Base-by-base conservation (phyloP, 441 rosid species). In the Cnidoscolus chayamansa region DNA sequence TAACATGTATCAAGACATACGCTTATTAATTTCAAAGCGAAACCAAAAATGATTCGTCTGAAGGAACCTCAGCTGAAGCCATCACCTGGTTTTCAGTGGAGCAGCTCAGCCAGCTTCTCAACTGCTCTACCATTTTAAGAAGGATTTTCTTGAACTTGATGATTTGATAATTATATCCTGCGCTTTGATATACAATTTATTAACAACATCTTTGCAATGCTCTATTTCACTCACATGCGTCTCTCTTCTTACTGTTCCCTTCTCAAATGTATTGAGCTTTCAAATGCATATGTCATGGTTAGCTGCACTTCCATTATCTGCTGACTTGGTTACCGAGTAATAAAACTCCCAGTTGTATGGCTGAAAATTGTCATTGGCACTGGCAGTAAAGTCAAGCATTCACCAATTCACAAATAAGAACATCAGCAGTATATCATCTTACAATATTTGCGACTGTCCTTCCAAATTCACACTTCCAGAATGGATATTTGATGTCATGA, bases 401-500 rank as follows among this genome's bases (percentile, higher is more conserved):
- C 4, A n/a, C 59, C 0, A 13, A 0, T 49, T 56, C 53, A n/a
- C 30, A 20, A 10, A 31, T 37, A 17, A 45, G 10, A 65, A 65
- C 25, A 62, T 7, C 12, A 4, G 16, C 20, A 49, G 3, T n/a
- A 19, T 17, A 30, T 47, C 32, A 16, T 13, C 48, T 43, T 2
- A 54, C 1, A 32, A 45, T 6, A 35, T 37, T 1, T 31, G 11
- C 17, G 12, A 57, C 31, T 19, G 19, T 19, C 51, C 37, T 67
- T 64, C 56, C 11, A 55, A 51, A 59, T 70, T 47, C 74, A 53
- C 56, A 35, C 53, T 31, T 25, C 67, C 31, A 17, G 64, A 8
- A 72, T 32, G 67, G 4, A 58, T 7, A 6, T 56, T 73, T 50
- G 73, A 72, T 74, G 51, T 74, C 61, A 81, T 56, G 25, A 37